phyloP scores from a whole-genome alignment of 140 eudicot species.

The Oenanthe javanica region DNA sequence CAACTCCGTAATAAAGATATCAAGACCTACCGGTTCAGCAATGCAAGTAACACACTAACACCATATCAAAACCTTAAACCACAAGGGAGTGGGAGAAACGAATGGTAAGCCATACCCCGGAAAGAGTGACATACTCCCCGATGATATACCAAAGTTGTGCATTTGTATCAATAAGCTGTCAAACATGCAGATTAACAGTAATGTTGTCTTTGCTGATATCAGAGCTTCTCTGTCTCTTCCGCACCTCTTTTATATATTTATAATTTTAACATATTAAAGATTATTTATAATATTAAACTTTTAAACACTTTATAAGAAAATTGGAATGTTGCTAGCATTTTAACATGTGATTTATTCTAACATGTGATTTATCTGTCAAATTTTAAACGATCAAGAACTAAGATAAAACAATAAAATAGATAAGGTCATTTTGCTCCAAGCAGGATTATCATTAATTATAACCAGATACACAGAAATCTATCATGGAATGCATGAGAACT shows the following conservation, averaged over 20 bases:
- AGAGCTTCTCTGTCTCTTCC: too few relatives aligned
- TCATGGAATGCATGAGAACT: conserved; percentile 95
- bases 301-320: too few relatives aligned
- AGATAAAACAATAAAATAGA: not conserved
- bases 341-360: too few relatives aligned
- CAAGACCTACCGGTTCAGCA: not conserved
- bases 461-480: conserved; percentile 65
- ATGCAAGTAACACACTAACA: too few relatives aligned
- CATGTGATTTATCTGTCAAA: not conserved
- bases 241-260: too few relatives aligned
- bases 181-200: conserved; percentile 16
- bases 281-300: too few relatives aligned
- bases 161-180: conserved; percentile 93
- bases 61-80: not conserved
- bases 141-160: conserved; percentile 97
- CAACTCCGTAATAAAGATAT: not conserved
- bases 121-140: conserved; percentile 82
- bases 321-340: too few relatives aligned
- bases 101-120: conserved; percentile 49
- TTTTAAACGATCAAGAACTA: not conserved
- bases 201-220: too few relatives aligned
- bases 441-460: conserved; percentile 7
- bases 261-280: too few relatives aligned
- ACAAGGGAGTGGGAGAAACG: not conserved
- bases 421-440: not conserved